These are phyloP conservation scores for Paraphoma sp. DNA, from an alignment of 2,329 filamentous ascomycete genomes.

Conservation along the genomic window DNA sequence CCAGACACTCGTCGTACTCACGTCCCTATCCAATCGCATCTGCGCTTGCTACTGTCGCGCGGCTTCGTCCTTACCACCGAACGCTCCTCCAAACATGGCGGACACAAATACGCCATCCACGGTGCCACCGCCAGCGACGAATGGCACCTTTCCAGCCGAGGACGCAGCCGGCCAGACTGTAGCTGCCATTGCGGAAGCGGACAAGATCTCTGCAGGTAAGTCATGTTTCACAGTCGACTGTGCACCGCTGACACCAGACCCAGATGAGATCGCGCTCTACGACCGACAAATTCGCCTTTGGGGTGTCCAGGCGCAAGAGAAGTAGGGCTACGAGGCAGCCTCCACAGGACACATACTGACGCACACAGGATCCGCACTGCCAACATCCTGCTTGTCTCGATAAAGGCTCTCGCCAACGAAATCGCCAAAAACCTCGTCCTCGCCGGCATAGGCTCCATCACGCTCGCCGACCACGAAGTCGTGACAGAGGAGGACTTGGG, in stretches of 20 bases:
- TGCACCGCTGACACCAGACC: neutral
- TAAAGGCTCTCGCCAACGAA: conserved; percentile 89
- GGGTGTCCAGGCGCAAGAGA: conserved; percentile 93
- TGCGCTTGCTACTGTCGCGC: neutral
- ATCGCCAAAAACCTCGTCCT: conserved; percentile 97
- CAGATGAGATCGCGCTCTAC: conserved; percentile 96
- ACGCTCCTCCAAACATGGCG: conserved; percentile 22
- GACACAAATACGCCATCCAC: conserved; percentile 14
- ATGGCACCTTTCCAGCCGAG: conserved; percentile 37
- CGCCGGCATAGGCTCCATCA: conserved; percentile 88
- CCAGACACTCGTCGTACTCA: neutral
- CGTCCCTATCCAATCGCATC: neutral
- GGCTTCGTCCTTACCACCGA: neutral
- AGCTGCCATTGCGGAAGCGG: conserved; percentile 47
- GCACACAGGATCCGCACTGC: conserved; percentile 78
- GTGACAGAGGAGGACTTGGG: conserved; percentile 81
- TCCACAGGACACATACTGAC: conserved; percentile 5
- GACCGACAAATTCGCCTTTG: conserved; percentile 97
- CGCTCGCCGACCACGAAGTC: conserved; percentile 78
- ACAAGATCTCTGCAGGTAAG: conserved; percentile 51
- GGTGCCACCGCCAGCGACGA: conserved; percentile 18
- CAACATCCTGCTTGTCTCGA: conserved; percentile 86
- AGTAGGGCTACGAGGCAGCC: conserved; percentile 47
- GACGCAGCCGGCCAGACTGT: conserved; percentile 46
- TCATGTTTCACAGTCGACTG: too few relatives aligned